phyloP scores from a whole-genome alignment of 2,329 filamentous ascomycete species.

The Botrytis porri region DNA sequence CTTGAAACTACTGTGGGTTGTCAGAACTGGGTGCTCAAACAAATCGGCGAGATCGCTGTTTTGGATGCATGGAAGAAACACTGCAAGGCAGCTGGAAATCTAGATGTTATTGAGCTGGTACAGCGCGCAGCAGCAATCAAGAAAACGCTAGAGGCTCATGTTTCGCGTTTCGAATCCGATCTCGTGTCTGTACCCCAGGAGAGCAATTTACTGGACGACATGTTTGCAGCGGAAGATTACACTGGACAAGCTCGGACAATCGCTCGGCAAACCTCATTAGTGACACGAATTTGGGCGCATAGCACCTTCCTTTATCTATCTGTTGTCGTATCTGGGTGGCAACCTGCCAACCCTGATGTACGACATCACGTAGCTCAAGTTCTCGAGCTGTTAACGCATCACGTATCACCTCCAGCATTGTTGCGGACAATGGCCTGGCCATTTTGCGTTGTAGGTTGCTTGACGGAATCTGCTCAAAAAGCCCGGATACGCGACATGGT shows the following conservation, averaged over 20 bases:
- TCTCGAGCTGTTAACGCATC: constrained; percentile 23
- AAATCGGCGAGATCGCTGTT: constrained; percentile 51
- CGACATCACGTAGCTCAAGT: constrained; percentile 25
- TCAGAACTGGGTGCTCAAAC: constrained; percentile 54
- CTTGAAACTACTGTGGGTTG: constrained; percentile 52
- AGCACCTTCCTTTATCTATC: constrained; percentile 28
- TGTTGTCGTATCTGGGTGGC: constrained; percentile 29
- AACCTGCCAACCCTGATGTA: constrained; percentile 25
- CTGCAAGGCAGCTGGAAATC: constrained; percentile 43
- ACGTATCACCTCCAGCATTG: constrained; percentile 25
- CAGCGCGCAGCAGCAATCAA: constrained; percentile 44
- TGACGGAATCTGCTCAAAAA: constrained; percentile 27
- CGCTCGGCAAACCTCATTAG: constrained; percentile 20
- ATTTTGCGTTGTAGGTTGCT: constrained; percentile 30
- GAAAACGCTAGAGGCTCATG: constrained; percentile 29
- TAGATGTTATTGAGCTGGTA: constrained; percentile 47
- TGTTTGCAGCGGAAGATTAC: constrained; percentile 21
- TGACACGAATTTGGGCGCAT: constrained; percentile 27
- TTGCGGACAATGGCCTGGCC: constrained; percentile 31
- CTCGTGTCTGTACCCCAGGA: neutral
- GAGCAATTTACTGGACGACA: constrained; percentile 20
- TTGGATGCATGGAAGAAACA: constrained; percentile 58
- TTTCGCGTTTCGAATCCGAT: neutral
- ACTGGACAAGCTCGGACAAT: constrained; percentile 17
- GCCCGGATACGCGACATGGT: constrained; percentile 26